Evolutionary conservation across 371 early-diverging fungal species (phyloP), one percentile per base, ranked within the genome.

Genomic region (Actinomortierella ambigua): DNA sequence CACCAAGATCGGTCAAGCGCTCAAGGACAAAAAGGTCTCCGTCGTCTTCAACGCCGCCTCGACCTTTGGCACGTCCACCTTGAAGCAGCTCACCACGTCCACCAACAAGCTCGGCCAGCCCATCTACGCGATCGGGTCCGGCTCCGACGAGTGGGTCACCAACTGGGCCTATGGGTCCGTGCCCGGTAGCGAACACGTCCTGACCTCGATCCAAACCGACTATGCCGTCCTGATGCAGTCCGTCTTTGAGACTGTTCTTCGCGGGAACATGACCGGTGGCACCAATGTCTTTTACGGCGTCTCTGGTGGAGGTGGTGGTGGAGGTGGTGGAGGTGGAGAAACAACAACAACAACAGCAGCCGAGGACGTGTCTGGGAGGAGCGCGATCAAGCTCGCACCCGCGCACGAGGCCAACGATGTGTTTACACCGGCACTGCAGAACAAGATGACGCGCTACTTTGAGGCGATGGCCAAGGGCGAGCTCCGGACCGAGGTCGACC

Each of bases 131-230:
- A 75, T 75, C 39, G 75, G 75, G n/a, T 67, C 63, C 13, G 68
- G 68, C 0, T 63, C 64, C 0, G 75, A 75, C 28, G 75, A 75
- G 51, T 75, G 75, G 75, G 47, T 75, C 29, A 75, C 75, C 3
- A 75, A 75, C 27, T 75, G 75, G 75, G 75, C 75, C 2, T 64
- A 63, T 34, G 75, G 75, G 2, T 75, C 75, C 4, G 75, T 75
- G 0, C 75, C 75, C 2, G 75, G 75, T 3, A 50, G 51, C 7
- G 75, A 75, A 18, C 60, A 64, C 29, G 65, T 75, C 23, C n/a
- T 75, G 59, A 65, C 75, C 3, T 65, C 65, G 0, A 41, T 75
- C 17, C 61, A 61, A 26, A 67, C 65, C 5, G 75, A 75, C 51
- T 68, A 75, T 20, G 54, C 62, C 15, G 67, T 71, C 3, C 11